These are phyloP conservation scores for Rutstroemia sp. DNA, from an alignment of 2,329 filamentous ascomycete species.

Conservation along the genomic window DNA sequence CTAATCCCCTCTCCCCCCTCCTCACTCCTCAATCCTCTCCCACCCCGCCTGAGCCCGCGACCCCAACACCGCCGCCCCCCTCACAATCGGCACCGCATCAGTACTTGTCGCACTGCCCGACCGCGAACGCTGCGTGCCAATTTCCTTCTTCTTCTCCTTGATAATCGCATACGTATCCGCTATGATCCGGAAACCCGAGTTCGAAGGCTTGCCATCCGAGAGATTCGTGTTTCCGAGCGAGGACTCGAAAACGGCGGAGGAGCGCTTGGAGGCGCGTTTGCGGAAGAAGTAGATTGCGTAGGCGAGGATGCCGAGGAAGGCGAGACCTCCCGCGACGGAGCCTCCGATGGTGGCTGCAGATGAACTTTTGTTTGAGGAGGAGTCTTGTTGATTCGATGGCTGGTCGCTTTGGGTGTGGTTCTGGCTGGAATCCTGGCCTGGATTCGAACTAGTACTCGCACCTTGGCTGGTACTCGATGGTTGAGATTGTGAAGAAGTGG, in stretches of 20 bases:
- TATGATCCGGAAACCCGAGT: background rate
- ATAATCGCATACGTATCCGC: background rate
- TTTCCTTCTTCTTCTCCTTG: background rate
- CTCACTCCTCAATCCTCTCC: background rate
- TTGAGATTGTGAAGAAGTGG: background rate
- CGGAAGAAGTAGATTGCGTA: background rate
- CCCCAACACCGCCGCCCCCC: background rate
- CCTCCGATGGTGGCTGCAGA: background rate
- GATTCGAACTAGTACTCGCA: background rate
- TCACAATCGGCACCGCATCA: background rate
- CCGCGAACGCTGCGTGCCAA: background rate
- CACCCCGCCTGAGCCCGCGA: background rate
- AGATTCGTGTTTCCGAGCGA: background rate
- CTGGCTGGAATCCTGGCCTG: background rate
- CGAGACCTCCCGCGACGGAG: background rate
- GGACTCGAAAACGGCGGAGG: background rate
- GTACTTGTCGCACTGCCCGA: background rate
- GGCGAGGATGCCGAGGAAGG: background rate
- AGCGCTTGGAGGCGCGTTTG: background rate
- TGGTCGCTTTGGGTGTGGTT: background rate
- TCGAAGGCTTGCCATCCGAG: background rate
- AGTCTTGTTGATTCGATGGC: background rate
- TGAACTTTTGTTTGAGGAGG: background rate
- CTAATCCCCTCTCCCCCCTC: background rate
- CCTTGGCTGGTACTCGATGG: background rate